These are phyloP conservation scores for Cytospora schulzeri DNA, from an alignment of 2,329 filamentous ascomycete species.

Conservation along the genomic window DNA sequence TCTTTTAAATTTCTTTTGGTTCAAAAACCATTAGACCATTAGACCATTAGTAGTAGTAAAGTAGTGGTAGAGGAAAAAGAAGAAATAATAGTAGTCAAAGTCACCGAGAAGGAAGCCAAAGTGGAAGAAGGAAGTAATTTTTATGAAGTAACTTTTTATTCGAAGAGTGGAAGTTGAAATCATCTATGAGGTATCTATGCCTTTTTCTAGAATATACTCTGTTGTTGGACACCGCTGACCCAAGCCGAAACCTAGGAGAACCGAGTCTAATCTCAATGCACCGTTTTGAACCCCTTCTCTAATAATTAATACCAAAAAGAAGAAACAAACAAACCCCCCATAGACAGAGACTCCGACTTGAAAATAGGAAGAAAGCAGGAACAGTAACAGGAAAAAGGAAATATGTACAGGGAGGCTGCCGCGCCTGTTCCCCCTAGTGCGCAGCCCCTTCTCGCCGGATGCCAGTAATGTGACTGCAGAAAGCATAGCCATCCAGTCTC, in stretches of 20 bases:
- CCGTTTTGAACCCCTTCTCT: slow-evolving; percentile 7
- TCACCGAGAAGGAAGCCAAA: neutral
- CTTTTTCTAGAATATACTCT: slow-evolving; percentile 24
- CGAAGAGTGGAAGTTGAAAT: slow-evolving; percentile 15
- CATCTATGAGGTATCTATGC: slow-evolving; percentile 26
- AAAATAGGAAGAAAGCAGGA: neutral
- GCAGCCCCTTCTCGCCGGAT: slow-evolving; percentile 13
- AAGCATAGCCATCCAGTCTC: slow-evolving; percentile 21
- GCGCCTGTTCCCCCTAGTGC: too few species aligned
- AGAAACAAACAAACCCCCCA: slow-evolving; percentile 5
- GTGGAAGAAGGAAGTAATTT: neutral
- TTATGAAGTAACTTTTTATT: neutral
- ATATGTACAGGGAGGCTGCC: slow-evolving; percentile 8
- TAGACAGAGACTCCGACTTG: slow-evolving; percentile 20
- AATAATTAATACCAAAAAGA: too few species aligned
- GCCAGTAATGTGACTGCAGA: slow-evolving; percentile 24
- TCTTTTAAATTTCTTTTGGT: too few species aligned
- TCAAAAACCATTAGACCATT: too few species aligned
- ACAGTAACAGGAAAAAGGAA: neutral
- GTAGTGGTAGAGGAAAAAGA: too few species aligned
- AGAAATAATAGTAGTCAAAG: neutral
- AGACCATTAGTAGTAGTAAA: too few species aligned
- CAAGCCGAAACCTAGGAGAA: slow-evolving; percentile 12
- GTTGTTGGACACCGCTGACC: slow-evolving; percentile 21
- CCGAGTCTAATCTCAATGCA: slow-evolving; percentile 24